A percentile compares a stretch with the other conserved stretches of the same genome.
Evolutionary conservation across 129 eudicot species (phyloP).

Genomic region (Escallonia herrerae): DNA sequence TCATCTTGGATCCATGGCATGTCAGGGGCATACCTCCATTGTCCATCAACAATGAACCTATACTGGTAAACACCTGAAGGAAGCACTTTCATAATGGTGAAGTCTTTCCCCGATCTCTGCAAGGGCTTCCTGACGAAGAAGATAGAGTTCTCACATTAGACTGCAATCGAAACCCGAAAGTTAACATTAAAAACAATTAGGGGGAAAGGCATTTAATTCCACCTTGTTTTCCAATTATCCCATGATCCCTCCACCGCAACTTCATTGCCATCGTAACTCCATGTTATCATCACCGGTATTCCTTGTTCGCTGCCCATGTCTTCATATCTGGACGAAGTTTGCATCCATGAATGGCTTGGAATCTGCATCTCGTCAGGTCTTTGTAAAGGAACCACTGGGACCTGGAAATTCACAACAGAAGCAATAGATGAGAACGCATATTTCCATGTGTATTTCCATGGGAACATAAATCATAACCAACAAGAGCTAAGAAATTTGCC

Average conservation of each 20-base stretch:
- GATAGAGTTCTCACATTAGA: not conserved
- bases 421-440: slow-evolving; percentile 5
- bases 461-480: not conserved
- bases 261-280: slow-evolving; percentile 89
- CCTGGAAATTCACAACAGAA: slow-evolving; percentile 30
- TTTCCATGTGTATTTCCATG: not conserved
- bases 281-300: slow-evolving; percentile 91
- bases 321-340: slow-evolving; percentile 53
- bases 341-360: slow-evolving; percentile 86
- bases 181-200: too few relatives aligned
- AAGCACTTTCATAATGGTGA: slow-evolving; percentile 87
- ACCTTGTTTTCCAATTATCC: slow-evolving; percentile 98
- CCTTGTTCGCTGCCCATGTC: slow-evolving; percentile 62
- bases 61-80: slow-evolving; percentile 96
- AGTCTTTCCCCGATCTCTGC: slow-evolving; percentile 96
- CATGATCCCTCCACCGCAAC: slow-evolving; percentile 95
- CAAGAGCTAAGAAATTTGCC: not conserved
- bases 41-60: slow-evolving; percentile 91
- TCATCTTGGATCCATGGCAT: slow-evolving; percentile 82
- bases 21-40: slow-evolving; percentile 89
- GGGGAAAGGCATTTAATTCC: not conserved
- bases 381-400: slow-evolving; percentile 86
- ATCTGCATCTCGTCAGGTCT: slow-evolving; percentile 91
- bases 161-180: not conserved
- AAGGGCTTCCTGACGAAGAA: slow-evolving; percentile 58